A percentile compares a stretch with the other conserved stretches of the same genome.
These are phyloP conservation scores for Protostelium mycophagum DNA, from an alignment of 78 protist species.

Conservation along the genomic window DNA sequence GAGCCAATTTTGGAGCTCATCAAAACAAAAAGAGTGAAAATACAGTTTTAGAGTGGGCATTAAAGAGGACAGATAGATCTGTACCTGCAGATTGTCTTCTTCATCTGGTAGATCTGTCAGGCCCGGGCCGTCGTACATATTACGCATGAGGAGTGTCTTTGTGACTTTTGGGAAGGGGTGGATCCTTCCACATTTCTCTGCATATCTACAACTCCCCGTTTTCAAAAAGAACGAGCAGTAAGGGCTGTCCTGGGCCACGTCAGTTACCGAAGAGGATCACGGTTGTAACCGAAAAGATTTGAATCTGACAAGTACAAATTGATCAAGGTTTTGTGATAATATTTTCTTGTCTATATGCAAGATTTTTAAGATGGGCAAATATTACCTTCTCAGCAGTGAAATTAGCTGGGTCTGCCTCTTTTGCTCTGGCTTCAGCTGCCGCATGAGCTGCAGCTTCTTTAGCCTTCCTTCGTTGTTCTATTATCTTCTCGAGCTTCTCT, in stretches of 20 bases:
- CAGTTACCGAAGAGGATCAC: neutral
- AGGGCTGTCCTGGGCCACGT: neutral
- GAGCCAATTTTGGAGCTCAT: no score
- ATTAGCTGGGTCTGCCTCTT: neutral
- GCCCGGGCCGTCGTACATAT: neutral
- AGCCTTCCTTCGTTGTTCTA: neutral
- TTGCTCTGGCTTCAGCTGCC: neutral
- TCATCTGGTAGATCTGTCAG: neutral
- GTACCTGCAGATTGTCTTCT: neutral
- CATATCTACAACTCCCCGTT: neutral
- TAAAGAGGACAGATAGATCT: neutral
- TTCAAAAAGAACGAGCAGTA: neutral
- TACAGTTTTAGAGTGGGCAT: neutral
- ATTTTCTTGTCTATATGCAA: no score
- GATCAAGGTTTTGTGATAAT: no score
- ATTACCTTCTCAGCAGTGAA: neutral
- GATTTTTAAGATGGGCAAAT: neutral
- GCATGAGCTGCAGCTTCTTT: neutral
- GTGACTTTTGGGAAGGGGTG: neutral
- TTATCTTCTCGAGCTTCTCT: neutral
- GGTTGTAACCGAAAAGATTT: no score
- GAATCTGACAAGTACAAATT: no score
- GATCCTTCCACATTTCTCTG: neutral
- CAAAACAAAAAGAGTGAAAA: no score
- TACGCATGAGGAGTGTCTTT: neutral